Conservation (phyloP, 768 basidiomycete species). For the Mycena alexandri region DNA sequence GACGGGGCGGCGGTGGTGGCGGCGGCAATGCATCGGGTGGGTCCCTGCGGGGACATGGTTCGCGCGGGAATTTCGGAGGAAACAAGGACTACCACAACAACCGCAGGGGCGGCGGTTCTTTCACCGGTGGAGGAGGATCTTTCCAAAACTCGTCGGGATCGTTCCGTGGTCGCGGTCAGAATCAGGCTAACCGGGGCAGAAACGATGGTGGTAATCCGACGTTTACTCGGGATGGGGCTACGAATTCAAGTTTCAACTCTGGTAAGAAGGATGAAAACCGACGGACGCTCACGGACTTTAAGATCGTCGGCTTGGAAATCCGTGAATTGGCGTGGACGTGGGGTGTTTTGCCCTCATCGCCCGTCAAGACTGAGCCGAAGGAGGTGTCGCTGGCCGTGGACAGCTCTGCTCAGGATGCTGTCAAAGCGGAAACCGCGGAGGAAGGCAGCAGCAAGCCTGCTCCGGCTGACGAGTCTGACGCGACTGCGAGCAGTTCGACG, state of each 20-base stretch:
- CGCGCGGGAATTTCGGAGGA: conserved; percentile 74
- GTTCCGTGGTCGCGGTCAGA: conserved; percentile 75
- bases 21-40: conserved; percentile 50
- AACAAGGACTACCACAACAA: conserved; percentile 73
- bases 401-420: conserved; percentile 47
- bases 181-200: conserved; percentile 56
- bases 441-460: conserved; percentile 42
- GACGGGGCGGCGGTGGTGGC: conserved; percentile 44
- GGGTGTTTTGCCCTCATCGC: conserved; percentile 68
- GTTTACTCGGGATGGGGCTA: conserved; percentile 65
- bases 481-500: conserved; percentile 37
- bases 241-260: conserved; percentile 58
- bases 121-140: conserved; percentile 57
- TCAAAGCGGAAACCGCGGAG: conserved; percentile 51
- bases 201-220: conserved; percentile 52
- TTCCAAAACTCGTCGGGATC: conserved; percentile 58
- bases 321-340: conserved; percentile 88
- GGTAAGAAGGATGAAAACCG: conserved; percentile 91
- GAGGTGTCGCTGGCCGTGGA: conserved; percentile 47
- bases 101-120: conserved; percentile 76
- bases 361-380: conserved; percentile 52
- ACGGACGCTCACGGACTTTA: conserved; percentile 97
- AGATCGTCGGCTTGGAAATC: conserved; percentile 92
- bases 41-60: conserved; percentile 71
- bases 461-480: conserved; percentile 40